Evolutionary conservation across 140 eudicot genomes (phyloP).

Genomic region (Erigeron philadelphicus): DNA sequence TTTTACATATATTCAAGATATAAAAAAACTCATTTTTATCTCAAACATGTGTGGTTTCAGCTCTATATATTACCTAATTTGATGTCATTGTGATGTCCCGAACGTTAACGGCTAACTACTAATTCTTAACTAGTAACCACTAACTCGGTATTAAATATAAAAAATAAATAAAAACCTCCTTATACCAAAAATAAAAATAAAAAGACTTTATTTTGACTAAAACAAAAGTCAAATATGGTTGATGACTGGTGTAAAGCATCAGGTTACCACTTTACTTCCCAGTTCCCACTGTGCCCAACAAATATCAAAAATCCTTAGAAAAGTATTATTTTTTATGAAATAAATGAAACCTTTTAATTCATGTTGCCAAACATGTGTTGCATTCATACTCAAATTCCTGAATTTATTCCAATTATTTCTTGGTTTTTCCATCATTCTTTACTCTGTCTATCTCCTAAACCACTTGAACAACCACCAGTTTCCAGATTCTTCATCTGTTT

Average conservation of each 20-base stretch:
- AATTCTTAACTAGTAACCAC: too few species aligned
- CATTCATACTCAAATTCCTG: constrained; percentile 65
- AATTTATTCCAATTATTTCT: constrained; percentile 50
- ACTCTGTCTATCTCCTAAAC: constrained; percentile 59
- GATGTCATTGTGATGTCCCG: too few species aligned
- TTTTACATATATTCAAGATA: too few species aligned
- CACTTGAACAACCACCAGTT: constrained; percentile 45
- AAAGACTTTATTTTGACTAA: background rate
- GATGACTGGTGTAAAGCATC: background rate
- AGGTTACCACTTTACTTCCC: background rate
- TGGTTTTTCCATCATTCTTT: constrained; percentile 51
- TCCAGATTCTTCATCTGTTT: constrained; percentile 13
- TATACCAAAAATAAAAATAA: too few species aligned
- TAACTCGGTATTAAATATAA: too few species aligned
- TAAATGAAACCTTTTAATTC: constrained; percentile 38
- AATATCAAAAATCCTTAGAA: constrained; percentile 2
- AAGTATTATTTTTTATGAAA: background rate
- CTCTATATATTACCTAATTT: too few species aligned
- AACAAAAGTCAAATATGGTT: constrained; percentile 13
- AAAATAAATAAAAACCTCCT: too few species aligned
- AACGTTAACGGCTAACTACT: too few species aligned
- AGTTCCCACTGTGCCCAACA: constrained; percentile 4
- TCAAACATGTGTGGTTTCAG: too few species aligned
- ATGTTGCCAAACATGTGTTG: constrained; percentile 49
- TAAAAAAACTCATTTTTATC: too few species aligned